Evolutionary conservation across 257 asterid species (phyloP), one percentile per base, ranked within the genome.

Genomic region (Scutellaria barbata): DNA sequence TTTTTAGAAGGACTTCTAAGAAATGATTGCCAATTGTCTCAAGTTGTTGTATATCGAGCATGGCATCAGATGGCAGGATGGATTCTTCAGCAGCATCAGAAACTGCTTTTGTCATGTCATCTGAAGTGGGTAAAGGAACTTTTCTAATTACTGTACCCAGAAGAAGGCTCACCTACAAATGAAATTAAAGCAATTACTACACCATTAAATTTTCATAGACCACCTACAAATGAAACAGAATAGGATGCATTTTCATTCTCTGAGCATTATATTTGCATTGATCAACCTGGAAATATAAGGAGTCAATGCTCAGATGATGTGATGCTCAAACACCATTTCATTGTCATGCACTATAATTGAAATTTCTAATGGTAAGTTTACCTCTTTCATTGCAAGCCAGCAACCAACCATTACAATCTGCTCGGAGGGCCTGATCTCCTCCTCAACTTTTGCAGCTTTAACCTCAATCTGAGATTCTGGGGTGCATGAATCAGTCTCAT

Each of bases 351-450:
- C 72, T 51, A 78, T 37, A 60, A 62, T 10, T 22, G 46, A 66
- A 58, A 57, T 54, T n/a, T 35, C 42, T 63, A 74, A 33, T 60
- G 74, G 53, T 17, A 20, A 60, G 42, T 9, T 20, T 79, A 91
- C 99, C 97, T 94, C 99, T 86, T 94, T 94, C 99, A 94, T 94
- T 42, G 97, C 97, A 79, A 94, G 97, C 99, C 99, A 94, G 84
- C 97, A 91, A 78, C 99, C 96, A 83, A 94, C 97, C 99, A 94
- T 89, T 63, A 94, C 92, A 63, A 87, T 84, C 82, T 94, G 99
- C 37, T 85, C 96, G 5, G 95, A 81, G 11, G 83, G 83, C 76
- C 85, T 68, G 64, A 20, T 68, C 67, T 85, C 96, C 74, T 62
- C 89, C 63, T 17, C 71, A 51, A 14, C 51, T 72, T 77, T 75